Conservation (phyloP, 2,329 filamentous ascomycete genomes). For the Penicillium sp. region DNA sequence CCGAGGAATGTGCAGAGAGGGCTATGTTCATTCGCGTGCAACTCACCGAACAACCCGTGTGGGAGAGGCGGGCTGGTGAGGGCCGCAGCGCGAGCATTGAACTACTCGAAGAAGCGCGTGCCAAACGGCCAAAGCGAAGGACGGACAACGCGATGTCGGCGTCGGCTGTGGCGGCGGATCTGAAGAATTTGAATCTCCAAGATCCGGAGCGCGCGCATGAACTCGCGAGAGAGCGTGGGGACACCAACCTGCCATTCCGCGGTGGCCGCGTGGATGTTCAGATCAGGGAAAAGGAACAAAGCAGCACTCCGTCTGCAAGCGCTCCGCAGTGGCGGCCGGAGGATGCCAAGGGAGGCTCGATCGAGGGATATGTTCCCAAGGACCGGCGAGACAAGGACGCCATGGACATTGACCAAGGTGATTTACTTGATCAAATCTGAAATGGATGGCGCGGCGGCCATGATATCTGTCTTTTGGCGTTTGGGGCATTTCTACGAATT, state of each 20-base stretch:
- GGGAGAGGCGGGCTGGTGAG: conserved; percentile 67
- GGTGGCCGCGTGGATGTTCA: conserved; percentile 35
- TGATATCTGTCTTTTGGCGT: conserved; percentile 14
- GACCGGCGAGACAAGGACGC: conserved; percentile 13
- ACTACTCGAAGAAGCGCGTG: conserved; percentile 63
- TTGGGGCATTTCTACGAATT: conserved; percentile 17
- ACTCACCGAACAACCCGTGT: conserved; percentile 79
- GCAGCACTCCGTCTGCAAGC: conserved; percentile 16
- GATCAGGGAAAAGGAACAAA: conserved; percentile 36
- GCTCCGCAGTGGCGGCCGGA: conserved; percentile 38
- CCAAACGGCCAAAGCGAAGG: conserved; percentile 19
- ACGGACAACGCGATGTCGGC: conserved; percentile 19
- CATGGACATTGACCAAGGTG: conserved; percentile 51
- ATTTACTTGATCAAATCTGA: conserved; percentile 43
- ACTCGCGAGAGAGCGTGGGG: conserved; percentile 40
- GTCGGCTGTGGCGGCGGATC: conserved; percentile 31
- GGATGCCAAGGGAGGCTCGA: conserved; percentile 40
- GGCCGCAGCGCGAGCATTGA: conserved; percentile 57
- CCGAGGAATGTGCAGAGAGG: conserved; percentile 71
- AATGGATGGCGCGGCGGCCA: conserved; percentile 30
- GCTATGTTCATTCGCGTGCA: conserved; percentile 88
- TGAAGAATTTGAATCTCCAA: conserved; percentile 31
- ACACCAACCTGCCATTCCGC: conserved; percentile 27
- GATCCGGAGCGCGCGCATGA: conserved; percentile 29
- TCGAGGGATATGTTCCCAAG: conserved; percentile 45